Evolutionary conservation across 495 filamentous ascomycete genomes (phyloP), one percentile per base, ranked within the genome.

Genomic region (Rhypophila decipiens): DNA sequence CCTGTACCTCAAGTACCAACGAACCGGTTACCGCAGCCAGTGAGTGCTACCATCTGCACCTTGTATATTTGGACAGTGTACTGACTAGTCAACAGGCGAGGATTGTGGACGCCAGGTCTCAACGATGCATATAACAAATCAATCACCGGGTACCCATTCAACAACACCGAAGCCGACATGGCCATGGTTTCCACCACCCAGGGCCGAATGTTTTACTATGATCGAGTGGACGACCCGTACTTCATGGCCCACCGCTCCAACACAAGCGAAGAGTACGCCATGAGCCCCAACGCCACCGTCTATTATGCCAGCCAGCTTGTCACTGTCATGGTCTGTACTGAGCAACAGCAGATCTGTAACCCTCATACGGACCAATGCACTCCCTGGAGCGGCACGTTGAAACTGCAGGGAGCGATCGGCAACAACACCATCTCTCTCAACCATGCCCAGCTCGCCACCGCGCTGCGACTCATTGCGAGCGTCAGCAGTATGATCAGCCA

Each of bases 291-390:
- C 19, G 20, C 39, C 10, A 42, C 39, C 39, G 39, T 42, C 11
- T 42, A 42, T 22, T 42, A 42, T 24, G 11, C 39, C 19, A 42
- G 39, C 39, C 19, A 42, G 7, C 39, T 42, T 12, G 22, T 42
- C 13, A 22, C 19, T 9, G 19, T 42, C 13, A 42, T 42, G 39
- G 39, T 42, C 11, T 42, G 39, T 22, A 21, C 39, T 11, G 39
- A 42, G 17, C 39, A 42, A 19, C 39, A 42, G 39, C 39, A 42
- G 18, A 19, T 42, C 17, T 42, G 39, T 22, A 24, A 42, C n/a
- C 39, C 39, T 22, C 22, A 42, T 22, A 42, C 39, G 19, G 13
- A 42, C 39, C 39, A 42, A 12, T 42, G 39, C 39, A 42, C 39
- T 8, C 15, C 15, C 22, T 42, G 39, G 39, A 42, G 20, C 20